phyloP scores from a whole-genome alignment of 2,329 filamentous ascomycete species.

The Spiromastix sp. region DNA sequence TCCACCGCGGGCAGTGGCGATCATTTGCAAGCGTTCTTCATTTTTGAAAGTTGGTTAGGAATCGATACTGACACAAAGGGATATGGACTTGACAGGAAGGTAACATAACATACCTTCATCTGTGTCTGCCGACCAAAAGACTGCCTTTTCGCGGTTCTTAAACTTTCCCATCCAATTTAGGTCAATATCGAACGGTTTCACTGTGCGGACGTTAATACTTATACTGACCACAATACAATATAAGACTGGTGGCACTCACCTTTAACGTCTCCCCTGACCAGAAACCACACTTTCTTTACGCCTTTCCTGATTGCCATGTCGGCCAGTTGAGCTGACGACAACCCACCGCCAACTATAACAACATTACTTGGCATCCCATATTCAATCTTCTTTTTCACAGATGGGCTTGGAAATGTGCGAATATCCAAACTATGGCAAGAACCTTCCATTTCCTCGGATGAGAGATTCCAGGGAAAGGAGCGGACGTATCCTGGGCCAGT shows the following conservation, averaged over 20 bases:
- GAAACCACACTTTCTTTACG: constrained; percentile 56
- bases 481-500: constrained; percentile 59
- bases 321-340: constrained; percentile 65
- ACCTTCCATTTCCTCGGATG: constrained; percentile 34
- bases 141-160: constrained; percentile 64
- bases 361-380: constrained; percentile 47
- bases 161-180: constrained; percentile 76
- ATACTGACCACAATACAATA: no score
- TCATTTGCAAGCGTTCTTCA: constrained; percentile 53
- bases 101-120: constrained; percentile 41
- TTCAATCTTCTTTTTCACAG: constrained; percentile 45
- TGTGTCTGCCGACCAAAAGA: constrained; percentile 66
- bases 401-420: constrained; percentile 44
- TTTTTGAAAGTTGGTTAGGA: no score
- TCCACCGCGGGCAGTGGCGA: constrained; percentile 57
- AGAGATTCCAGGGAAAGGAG: constrained; percentile 30
- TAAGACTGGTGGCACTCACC: no score
- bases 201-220: constrained; percentile 16
- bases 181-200: constrained; percentile 70
- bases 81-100: neutral
- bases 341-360: constrained; percentile 62
- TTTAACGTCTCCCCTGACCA: constrained; percentile 50
- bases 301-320: constrained; percentile 56
- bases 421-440: constrained; percentile 58
- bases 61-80: no score